A percentile compares a stretch with the other conserved stretches of the same genome.
These are phyloP conservation scores for Porogramme epimiltina DNA, from an alignment of 1,284 basidiomycete genomes.

Conservation along the genomic window DNA sequence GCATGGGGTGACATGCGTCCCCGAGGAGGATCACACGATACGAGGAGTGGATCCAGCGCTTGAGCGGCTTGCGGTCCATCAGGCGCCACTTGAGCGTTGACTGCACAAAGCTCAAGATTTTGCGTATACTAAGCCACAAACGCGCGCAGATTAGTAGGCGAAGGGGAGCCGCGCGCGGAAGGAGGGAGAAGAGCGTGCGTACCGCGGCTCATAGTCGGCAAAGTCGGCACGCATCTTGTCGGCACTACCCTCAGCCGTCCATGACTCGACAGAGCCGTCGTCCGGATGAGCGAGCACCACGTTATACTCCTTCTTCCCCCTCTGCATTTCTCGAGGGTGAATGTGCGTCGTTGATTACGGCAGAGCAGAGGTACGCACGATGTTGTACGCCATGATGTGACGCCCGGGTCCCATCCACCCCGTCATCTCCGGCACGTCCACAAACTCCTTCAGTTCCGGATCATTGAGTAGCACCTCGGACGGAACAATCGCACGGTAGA, in stretches of 20 bases:
- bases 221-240: constrained; percentile 48
- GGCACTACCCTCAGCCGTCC: constrained; percentile 45
- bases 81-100: constrained; percentile 48
- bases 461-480: constrained; percentile 47
- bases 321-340: constrained; percentile 21
- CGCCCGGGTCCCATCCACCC: constrained; percentile 44
- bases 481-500: constrained; percentile 50
- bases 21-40: constrained; percentile 42
- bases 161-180: too few species aligned
- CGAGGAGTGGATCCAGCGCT: constrained; percentile 42
- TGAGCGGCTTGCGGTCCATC: constrained; percentile 41
- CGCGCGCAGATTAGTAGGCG: neutral
- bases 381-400: constrained; percentile 46
- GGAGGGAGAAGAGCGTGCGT: constrained; percentile 7
- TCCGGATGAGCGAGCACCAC: constrained; percentile 46
- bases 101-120: constrained; percentile 39
- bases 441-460: constrained; percentile 46
- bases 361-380: constrained; percentile 30
- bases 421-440: constrained; percentile 44
- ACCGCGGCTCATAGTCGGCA: constrained; percentile 47
- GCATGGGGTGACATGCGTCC: constrained; percentile 62
- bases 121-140: constrained; percentile 35
- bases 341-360: neutral
- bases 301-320: constrained; percentile 43
- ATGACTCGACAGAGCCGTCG: constrained; percentile 46